These are phyloP conservation scores for Mucor mucedo DNA, from an alignment of 371 early-diverging fungal genomes.

Conservation along the genomic window DNA sequence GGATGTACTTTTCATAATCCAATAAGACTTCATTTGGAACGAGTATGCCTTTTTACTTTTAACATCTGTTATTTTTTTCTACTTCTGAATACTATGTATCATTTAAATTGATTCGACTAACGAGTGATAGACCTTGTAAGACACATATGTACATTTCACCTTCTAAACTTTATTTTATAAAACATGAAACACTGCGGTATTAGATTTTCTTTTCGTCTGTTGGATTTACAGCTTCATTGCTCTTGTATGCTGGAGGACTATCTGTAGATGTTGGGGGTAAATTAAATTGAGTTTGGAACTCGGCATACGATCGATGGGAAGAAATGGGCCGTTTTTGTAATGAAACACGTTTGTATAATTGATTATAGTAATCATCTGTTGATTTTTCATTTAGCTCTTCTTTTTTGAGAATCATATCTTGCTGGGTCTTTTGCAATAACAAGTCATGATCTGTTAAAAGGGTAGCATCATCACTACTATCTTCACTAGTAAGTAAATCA, in stretches of 20 bases:
- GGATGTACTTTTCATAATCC: too few species aligned
- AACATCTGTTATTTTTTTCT: too few species aligned
- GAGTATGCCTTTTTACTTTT: too few species aligned
- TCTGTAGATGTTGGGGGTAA: background rate
- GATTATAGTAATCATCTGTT: conserved; percentile 13
- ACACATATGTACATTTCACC: too few species aligned
- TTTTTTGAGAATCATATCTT: background rate
- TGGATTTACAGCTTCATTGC: background rate
- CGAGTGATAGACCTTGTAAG: too few species aligned
- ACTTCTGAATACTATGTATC: too few species aligned
- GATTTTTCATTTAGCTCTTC: background rate
- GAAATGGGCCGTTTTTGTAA: conserved; percentile 8
- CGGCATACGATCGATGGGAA: conserved; percentile 23
- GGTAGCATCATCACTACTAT: conserved; percentile 11
- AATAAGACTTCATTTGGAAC: too few species aligned
- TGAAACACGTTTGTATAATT: conserved; percentile 15
- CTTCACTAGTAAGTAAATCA: conserved; percentile 3
- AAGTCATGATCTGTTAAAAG: conserved; percentile 8
- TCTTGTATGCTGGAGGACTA: conserved; percentile 8
- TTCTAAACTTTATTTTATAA: too few species aligned
- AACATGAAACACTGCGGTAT: background rate
- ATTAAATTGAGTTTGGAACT: conserved; percentile 24
- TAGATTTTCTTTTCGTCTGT: conserved; percentile 6
- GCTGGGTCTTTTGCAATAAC: background rate
- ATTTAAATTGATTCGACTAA: too few species aligned